phyloP scores from a whole-genome alignment of 768 basidiomycete genomes.

The Xerocomus spinulosus region DNA sequence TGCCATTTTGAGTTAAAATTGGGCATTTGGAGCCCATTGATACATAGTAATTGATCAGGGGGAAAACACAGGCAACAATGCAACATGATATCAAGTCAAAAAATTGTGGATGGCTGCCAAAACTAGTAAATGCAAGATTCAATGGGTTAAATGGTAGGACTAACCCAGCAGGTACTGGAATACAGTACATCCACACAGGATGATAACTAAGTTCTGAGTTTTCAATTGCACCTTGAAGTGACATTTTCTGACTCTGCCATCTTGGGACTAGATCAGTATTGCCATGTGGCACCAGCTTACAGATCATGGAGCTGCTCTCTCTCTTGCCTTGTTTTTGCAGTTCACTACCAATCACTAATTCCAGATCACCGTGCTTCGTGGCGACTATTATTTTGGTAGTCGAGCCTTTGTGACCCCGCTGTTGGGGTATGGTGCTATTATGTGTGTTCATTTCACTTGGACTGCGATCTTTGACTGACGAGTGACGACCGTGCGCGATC shows the following conservation, averaged over 20 bases:
- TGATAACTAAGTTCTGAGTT: too few relatives aligned
- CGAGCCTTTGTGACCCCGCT: slow-evolving; percentile 50
- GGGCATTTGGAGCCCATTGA: too few relatives aligned
- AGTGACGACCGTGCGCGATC: slow-evolving; percentile 42
- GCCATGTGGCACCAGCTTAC: slow-evolving; percentile 47
- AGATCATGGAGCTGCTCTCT: slow-evolving; percentile 38
- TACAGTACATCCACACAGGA: too few relatives aligned
- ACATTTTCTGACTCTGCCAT: neutral
- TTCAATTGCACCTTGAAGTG: too few relatives aligned
- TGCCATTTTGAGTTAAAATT: too few relatives aligned
- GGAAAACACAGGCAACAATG: too few relatives aligned
- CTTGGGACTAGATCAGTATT: slow-evolving; percentile 50
- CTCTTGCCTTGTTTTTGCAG: slow-evolving; percentile 48
- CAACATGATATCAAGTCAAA: too few relatives aligned
- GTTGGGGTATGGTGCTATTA: slow-evolving; percentile 56
- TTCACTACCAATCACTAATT: slow-evolving; percentile 46
- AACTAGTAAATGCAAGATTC: too few relatives aligned
- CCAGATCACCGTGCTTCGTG: slow-evolving; percentile 41
- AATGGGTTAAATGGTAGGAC: too few relatives aligned
- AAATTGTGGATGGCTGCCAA: too few relatives aligned
- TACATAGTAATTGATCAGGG: too few relatives aligned
- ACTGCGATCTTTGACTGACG: slow-evolving; percentile 15
- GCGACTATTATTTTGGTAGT: slow-evolving; percentile 46
- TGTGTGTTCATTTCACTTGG: slow-evolving; percentile 42
- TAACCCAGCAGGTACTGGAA: too few relatives aligned